These are phyloP conservation scores for Ustilago tritici DNA, from an alignment of 1,284 basidiomycete genomes.

Conservation along the genomic window DNA sequence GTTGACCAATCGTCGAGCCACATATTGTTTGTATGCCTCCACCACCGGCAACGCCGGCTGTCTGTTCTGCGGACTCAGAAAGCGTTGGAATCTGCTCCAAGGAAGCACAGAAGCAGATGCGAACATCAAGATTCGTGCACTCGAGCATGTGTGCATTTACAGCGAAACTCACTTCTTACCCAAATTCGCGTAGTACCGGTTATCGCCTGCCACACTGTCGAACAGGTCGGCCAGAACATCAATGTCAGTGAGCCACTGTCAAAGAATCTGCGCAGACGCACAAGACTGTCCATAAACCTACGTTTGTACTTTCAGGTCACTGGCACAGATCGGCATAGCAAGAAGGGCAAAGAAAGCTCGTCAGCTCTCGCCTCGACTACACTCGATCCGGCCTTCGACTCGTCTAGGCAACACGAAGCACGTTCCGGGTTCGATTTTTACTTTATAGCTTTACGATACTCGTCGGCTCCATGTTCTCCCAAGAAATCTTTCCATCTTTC, in stretches of 20 bases:
- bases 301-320: neutral
- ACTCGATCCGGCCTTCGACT: neutral
- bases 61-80: conserved; percentile 1
- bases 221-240: too few species aligned
- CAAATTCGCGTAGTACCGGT: neutral
- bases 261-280: neutral
- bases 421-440: conserved; percentile 7
- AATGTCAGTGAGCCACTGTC: neutral
- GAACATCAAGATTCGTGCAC: neutral
- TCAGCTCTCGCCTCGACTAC: neutral
- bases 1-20: too few species aligned
- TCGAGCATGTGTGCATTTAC: neutral
- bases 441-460: neutral
- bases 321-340: neutral
- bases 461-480: neutral
- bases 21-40: conserved; percentile 13
- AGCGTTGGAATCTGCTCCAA: conserved; percentile 12
- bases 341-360: neutral
- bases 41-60: neutral
- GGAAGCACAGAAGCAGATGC: neutral
- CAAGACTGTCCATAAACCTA: neutral
- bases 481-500: conserved; percentile 20
- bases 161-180: neutral
- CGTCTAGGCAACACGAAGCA: neutral
- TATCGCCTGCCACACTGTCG: neutral